Evolutionary conservation across 441 rosid genomes (phyloP).

Genomic region (Erodium chrysanthum): DNA sequence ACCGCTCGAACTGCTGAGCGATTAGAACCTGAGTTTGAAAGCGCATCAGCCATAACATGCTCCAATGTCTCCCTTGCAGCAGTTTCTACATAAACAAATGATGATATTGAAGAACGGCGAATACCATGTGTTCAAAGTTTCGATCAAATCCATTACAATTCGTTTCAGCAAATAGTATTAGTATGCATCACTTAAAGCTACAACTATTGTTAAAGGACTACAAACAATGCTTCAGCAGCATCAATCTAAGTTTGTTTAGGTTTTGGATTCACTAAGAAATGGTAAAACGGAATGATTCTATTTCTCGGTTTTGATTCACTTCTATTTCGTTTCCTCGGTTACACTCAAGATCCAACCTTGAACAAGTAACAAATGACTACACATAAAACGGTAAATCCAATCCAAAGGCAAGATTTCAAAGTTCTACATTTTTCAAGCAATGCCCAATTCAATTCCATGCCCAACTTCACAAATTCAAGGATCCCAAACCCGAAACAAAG

Average conservation of each 20-base stretch:
- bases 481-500: not conserved
- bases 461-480: too few species aligned
- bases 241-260: not conserved
- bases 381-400: not conserved
- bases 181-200: not conserved
- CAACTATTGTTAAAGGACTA: not conserved
- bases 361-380: not conserved
- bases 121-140: too few species aligned
- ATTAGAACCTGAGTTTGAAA: constrained; percentile 49
- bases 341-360: not conserved
- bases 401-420: not conserved
- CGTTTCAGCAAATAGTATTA: not conserved
- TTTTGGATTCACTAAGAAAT: not conserved
- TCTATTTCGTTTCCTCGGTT: not conserved
- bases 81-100: constrained; percentile 36
- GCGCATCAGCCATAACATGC: constrained; percentile 83
- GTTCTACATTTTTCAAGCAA: not conserved
- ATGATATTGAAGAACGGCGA: not conserved
- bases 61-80: constrained; percentile 83
- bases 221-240: too few species aligned
- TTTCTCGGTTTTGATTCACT: too few species aligned
- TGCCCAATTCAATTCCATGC: not conserved
- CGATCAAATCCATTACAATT: not conserved
- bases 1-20: constrained; percentile 74
- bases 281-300: not conserved